Conservation (phyloP, 371 early-diverging fungal species). For the Haplosporangium sp. region DNA sequence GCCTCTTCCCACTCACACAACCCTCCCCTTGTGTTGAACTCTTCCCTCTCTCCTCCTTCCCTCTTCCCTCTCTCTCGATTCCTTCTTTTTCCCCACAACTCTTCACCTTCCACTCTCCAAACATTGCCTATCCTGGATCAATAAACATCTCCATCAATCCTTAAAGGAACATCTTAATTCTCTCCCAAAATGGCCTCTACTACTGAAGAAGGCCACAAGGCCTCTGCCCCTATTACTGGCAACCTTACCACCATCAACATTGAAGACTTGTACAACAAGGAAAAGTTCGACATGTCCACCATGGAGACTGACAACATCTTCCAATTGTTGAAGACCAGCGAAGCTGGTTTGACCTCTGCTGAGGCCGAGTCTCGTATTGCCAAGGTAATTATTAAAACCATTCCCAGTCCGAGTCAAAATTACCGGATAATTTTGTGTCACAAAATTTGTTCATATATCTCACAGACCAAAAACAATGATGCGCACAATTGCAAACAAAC, state of each 20-base stretch:
- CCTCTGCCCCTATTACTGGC: conserved; percentile 59
- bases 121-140: conserved; percentile 31
- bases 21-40: conserved; percentile 1
- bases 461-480: not conserved
- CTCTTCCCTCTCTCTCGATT: not conserved
- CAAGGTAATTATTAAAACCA: conserved; percentile 58
- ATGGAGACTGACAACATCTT: conserved; percentile 79
- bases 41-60: conserved; percentile 3
- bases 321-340: conserved; percentile 71
- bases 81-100: not conserved
- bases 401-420: not conserved
- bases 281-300: conserved; percentile 83
- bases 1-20: not conserved
- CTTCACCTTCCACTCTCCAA: conserved; percentile 1
- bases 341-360: conserved; percentile 69
- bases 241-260: conserved; percentile 71
- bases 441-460: not conserved
- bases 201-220: conserved; percentile 19
- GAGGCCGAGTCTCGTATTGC: conserved; percentile 71
- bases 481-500: not conserved
- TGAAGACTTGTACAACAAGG: conserved; percentile 84
- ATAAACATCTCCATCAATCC: conserved; percentile 8
- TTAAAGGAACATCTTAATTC: not conserved
- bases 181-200: conserved; percentile 9
- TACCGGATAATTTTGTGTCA: not conserved